A percentile compares a stretch with the other conserved stretches of the same genome.
These are phyloP conservation scores for Pseudogymnoascus sp. DNA, from an alignment of 2,329 filamentous ascomycete genomes.

Conservation along the genomic window DNA sequence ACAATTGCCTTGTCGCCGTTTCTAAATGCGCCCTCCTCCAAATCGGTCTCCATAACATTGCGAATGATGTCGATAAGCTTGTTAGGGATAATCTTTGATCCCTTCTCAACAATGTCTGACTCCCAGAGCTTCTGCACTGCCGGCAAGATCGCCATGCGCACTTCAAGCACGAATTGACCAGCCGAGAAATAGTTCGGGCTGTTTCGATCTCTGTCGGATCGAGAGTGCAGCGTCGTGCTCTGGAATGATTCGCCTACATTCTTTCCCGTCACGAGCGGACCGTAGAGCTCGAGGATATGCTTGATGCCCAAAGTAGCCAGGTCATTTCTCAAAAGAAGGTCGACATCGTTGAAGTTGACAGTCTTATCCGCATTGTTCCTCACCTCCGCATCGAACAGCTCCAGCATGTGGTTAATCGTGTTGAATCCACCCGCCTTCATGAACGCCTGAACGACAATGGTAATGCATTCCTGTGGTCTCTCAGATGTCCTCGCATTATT, in stretches of 20 bases:
- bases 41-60: conserved; percentile 66
- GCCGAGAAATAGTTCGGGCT: conserved; percentile 54
- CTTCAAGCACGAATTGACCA: conserved; percentile 75
- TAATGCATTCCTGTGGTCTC: conserved; percentile 45
- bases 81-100: conserved; percentile 66
- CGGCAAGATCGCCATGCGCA: conserved; percentile 72
- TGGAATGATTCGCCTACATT: conserved; percentile 69
- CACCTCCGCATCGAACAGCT: conserved; percentile 55
- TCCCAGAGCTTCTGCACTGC: conserved; percentile 75
- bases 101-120: conserved; percentile 72
- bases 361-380: conserved; percentile 38
- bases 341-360: conserved; percentile 33
- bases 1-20: conserved; percentile 49
- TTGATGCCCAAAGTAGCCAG: conserved; percentile 56
- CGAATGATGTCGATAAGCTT: conserved; percentile 77
- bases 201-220: conserved; percentile 46
- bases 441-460: conserved; percentile 78
- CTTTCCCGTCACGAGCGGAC: conserved; percentile 67
- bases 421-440: conserved; percentile 71
- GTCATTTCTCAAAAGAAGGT: conserved; percentile 32
- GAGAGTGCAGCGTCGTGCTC: conserved; percentile 41
- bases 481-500: conserved; percentile 44
- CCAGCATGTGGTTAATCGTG: conserved; percentile 62
- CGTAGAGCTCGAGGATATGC: conserved; percentile 77
- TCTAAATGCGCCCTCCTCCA: conserved; percentile 58